Evolutionary conservation across 2,329 filamentous ascomycete species (phyloP).

Genomic region (Paracamarosporium sp.): DNA sequence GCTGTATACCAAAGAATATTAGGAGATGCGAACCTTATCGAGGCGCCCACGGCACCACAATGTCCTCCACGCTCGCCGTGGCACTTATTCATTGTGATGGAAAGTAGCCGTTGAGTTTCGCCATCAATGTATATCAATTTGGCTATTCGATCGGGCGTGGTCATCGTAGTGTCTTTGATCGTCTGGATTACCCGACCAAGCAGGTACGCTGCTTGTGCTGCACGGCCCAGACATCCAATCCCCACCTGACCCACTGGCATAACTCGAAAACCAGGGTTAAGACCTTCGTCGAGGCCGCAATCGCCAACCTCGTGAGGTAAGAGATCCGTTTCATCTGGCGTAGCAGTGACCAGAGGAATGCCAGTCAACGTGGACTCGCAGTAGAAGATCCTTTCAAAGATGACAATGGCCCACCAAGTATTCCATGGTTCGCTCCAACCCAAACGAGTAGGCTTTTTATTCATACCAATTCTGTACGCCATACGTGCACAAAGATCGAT

Average conservation of each 20-base stretch:
- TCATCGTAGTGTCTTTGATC: not conserved
- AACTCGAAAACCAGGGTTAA: not conserved
- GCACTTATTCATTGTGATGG: slow-evolving; percentile 8
- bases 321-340: not conserved
- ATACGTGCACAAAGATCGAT: not conserved
- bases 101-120: slow-evolving; percentile 5
- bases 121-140: not conserved
- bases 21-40: slow-evolving; percentile 6
- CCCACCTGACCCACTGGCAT: not conserved
- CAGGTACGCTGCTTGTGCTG: slow-evolving; percentile 10
- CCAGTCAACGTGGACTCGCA: slow-evolving; percentile 3
- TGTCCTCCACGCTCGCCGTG: slow-evolving; percentile 10
- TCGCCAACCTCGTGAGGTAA: slow-evolving; percentile 2
- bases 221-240: slow-evolving; percentile 11
- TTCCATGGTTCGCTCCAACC: slow-evolving; percentile 12
- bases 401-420: slow-evolving; percentile 11
- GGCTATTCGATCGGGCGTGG: not conserved
- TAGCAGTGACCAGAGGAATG: not conserved
- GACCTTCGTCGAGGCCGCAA: not conserved
- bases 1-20: no score
- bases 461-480: not conserved
- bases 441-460: slow-evolving; percentile 6
- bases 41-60: slow-evolving; percentile 12
- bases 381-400: slow-evolving; percentile 13
- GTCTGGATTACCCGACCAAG: slow-evolving; percentile 9